Evolutionary conservation across 257 asterid species (phyloP), one percentile per base, ranked within the genome.

Genomic region (Marsdenia floribunda): DNA sequence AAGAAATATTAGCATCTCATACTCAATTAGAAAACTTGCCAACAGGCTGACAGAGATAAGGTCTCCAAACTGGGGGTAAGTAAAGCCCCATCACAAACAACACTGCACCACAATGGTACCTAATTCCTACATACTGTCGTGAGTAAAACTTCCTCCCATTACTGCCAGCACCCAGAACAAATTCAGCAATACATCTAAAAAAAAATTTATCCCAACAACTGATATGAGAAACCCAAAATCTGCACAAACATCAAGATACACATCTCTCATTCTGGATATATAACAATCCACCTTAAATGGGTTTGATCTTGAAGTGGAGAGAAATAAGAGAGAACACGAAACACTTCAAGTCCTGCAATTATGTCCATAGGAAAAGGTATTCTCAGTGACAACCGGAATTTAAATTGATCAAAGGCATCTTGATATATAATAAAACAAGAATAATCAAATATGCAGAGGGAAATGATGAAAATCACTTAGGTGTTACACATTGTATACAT

Each of bases 291-390:
- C 0, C 79, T 33, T 52, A 71, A 16, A 71, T 71, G 61, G 97
- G 98, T 67, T 88, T 91, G 86, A 91, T 91, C 90, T 89, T 90
- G 91, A 93, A 91, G 89, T 93, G 96, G 35, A 91, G 88, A 0
- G 96, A 89, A 79, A 93, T 93, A 0, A 93, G 88, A 60, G 98
- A 93, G 86, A 91, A 91, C 78, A 93, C 96, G 5, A 89, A 88
- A 73, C 97, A 93, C 86, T 93, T 93, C 81, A 93, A 82, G 78
- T 93, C 92, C 97, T 93, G 96, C 86, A 87, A 79, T n/a, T 33
- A 50, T 38, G 52, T 61, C 8, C 53, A 33, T 12, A 18, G n/a
- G 10, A 16, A 37, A 78, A 44, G 3, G 10, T 16, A 38, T 47
- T 60, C 33, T 40, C 38, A n/a, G 53, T 50, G 42, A 77, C 16